phyloP scores from a whole-genome alignment of 2,329 filamentous ascomycete genomes.

The Dendryphion nanum region DNA sequence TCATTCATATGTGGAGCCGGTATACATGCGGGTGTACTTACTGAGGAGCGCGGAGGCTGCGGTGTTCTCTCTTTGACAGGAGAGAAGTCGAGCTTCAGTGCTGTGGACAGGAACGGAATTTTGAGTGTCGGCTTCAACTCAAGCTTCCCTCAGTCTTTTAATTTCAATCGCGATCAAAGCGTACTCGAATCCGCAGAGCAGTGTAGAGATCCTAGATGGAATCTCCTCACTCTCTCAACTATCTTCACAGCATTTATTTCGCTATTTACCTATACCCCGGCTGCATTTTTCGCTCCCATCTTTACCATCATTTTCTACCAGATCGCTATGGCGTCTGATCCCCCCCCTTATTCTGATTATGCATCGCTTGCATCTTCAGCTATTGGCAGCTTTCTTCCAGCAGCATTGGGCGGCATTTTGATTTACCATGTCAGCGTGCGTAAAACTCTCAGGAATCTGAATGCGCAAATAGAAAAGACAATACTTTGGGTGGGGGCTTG shows the following conservation, averaged over 20 bases:
- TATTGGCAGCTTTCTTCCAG: constrained; percentile 33
- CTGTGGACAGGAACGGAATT: constrained; percentile 28
- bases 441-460: constrained; percentile 25
- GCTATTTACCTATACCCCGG: constrained; percentile 28
- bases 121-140: constrained; percentile 31
- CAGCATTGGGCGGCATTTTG: constrained; percentile 26
- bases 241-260: constrained; percentile 31
- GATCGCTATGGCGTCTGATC: constrained; percentile 36
- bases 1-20: constrained; percentile 39
- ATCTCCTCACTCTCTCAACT: constrained; percentile 30
- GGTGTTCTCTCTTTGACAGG: constrained; percentile 29
- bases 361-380: constrained; percentile 30
- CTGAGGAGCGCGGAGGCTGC: constrained; percentile 31
- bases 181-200: constrained; percentile 14
- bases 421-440: constrained; percentile 29
- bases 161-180: constrained; percentile 18
- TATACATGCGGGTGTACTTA: constrained; percentile 34
- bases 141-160: constrained; percentile 34
- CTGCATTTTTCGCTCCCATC: constrained; percentile 27
- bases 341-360: constrained; percentile 28
- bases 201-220: constrained; percentile 35
- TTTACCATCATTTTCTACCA: constrained; percentile 36
- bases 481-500: constrained; percentile 35
- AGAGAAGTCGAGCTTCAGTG: constrained; percentile 20
- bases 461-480: constrained; percentile 37